Evolutionary conservation across 768 basidiomycete species (phyloP).

Genomic region (Tylopilus felleus): DNA sequence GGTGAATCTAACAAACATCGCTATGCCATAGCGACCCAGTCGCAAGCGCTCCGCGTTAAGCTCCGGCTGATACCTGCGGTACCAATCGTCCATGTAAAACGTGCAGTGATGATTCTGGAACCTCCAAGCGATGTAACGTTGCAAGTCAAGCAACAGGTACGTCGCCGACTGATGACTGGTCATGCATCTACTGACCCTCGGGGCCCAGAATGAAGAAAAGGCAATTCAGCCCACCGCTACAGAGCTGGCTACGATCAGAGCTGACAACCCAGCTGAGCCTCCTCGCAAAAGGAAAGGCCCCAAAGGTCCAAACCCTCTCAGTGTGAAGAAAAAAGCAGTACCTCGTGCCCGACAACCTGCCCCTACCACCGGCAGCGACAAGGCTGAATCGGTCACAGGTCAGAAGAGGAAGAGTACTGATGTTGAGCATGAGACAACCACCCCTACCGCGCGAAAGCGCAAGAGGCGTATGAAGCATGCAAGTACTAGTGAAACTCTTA

Average conservation of each 20-base stretch:
- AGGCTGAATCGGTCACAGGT: not conserved
- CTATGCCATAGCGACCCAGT: conserved; percentile 87
- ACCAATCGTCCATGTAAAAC: conserved; percentile 88
- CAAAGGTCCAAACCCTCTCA: conserved; percentile 90
- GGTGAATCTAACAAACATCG: conserved; percentile 87
- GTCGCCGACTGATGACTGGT: conserved; percentile 12
- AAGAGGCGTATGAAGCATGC: conserved; percentile 23
- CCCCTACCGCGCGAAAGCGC: conserved; percentile 9
- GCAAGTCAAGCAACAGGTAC: conserved; percentile 58
- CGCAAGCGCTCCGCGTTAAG: conserved; percentile 60
- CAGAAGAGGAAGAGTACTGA: conserved; percentile 20
- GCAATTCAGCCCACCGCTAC: conserved; percentile 49
- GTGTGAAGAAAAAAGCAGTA: conserved; percentile 81
- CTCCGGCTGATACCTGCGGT: conserved; percentile 78
- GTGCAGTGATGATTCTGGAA: conserved; percentile 90
- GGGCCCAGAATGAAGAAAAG: conserved; percentile 59
- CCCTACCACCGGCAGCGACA: not conserved
- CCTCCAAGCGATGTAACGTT: conserved; percentile 82
- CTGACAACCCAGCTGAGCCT: conserved; percentile 31
- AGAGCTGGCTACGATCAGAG: conserved; percentile 45
- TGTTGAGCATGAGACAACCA: not conserved
- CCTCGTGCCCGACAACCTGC: not conserved
- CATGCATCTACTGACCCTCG: not conserved
- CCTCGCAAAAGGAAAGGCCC: conserved; percentile 64
- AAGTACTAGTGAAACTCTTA: not conserved